Conservation (phyloP, 2,329 filamentous ascomycete genomes). For the Rutstroemia sydowiana region DNA sequence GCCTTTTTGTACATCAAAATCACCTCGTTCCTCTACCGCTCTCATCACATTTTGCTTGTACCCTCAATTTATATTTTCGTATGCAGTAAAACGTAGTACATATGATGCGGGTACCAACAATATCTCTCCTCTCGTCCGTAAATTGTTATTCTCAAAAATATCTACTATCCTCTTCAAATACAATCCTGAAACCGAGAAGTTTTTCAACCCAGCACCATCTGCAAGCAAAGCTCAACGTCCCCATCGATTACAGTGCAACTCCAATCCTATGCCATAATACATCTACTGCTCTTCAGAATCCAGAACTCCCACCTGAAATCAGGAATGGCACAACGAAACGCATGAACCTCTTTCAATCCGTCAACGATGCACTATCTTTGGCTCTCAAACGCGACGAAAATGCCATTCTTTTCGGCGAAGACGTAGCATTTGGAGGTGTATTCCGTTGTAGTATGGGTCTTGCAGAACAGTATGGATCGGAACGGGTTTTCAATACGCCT, state of each 20-base stretch:
- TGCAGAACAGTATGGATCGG: slow-evolving; percentile 75
- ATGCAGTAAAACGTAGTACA: slow-evolving; percentile 8
- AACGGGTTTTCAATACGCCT: slow-evolving; percentile 94
- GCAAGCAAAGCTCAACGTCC: slow-evolving; percentile 67
- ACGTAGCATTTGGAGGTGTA: slow-evolving; percentile 94
- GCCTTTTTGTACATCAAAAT: neutral
- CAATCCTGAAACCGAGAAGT: neutral
- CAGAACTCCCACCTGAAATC: slow-evolving; percentile 61
- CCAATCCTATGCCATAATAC: slow-evolving; percentile 75
- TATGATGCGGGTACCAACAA: slow-evolving; percentile 3
- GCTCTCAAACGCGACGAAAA: slow-evolving; percentile 78
- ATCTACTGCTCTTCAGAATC: slow-evolving; percentile 60
- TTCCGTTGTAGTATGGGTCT: slow-evolving; percentile 92
- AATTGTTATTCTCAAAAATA: neutral
- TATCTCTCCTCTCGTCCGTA: neutral
- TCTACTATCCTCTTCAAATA: neutral
- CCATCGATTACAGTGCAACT: slow-evolving; percentile 79
- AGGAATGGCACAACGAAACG: slow-evolving; percentile 68
- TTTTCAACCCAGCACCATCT: slow-evolving; percentile 39
- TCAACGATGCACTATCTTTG: slow-evolving; percentile 82
- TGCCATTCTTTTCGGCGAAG: slow-evolving; percentile 89
- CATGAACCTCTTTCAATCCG: slow-evolving; percentile 88
- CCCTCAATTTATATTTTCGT: neutral
- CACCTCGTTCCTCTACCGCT: neutral
- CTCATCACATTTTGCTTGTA: neutral